Percentiles rank a stretch among this genome's conserved stretches.
Evolutionary conservation across 1,284 basidiomycete genomes (phyloP).

Genomic region (Marasmius sp.): DNA sequence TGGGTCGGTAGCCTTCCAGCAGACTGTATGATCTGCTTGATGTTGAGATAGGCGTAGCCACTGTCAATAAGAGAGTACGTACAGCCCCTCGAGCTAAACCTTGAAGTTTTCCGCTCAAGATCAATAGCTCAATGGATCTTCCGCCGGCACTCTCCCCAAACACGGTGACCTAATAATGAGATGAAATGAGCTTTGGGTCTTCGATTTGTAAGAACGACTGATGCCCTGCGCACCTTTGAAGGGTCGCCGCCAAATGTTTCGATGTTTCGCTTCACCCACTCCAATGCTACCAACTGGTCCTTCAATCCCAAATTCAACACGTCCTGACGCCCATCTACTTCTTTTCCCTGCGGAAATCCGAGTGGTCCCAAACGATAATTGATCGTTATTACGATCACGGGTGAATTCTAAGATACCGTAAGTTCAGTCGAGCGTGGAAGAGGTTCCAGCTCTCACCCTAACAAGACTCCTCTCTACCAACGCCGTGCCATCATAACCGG

Average conservation of each 20-base stretch:
- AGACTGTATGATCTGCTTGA: neutral
- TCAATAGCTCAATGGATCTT: neutral
- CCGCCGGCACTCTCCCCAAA: neutral
- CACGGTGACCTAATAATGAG: neutral
- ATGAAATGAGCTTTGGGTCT: too few relatives aligned
- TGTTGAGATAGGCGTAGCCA: neutral
- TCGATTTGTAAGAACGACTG: neutral
- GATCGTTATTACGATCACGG: conserved; percentile 52
- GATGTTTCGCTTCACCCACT: conserved; percentile 9
- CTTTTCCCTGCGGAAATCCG: conserved; percentile 31
- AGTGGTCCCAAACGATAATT: conserved; percentile 10
- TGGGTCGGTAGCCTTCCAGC: neutral
- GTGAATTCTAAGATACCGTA: conserved; percentile 36
- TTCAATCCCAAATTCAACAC: neutral
- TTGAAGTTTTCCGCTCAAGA: neutral
- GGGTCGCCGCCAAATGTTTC: conserved; percentile 7
- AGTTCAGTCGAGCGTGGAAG: neutral
- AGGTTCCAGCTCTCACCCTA: neutral
- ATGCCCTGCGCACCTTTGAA: neutral
- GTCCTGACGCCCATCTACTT: conserved; percentile 19
- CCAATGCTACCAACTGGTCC: conserved; percentile 1
- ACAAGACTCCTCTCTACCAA: neutral
- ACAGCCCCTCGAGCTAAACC: neutral
- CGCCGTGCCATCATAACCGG: neutral
- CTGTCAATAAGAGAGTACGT: neutral